Conservation (phyloP, 192 early-diverging fungal genomes). For the Coemansia sp. region DNA sequence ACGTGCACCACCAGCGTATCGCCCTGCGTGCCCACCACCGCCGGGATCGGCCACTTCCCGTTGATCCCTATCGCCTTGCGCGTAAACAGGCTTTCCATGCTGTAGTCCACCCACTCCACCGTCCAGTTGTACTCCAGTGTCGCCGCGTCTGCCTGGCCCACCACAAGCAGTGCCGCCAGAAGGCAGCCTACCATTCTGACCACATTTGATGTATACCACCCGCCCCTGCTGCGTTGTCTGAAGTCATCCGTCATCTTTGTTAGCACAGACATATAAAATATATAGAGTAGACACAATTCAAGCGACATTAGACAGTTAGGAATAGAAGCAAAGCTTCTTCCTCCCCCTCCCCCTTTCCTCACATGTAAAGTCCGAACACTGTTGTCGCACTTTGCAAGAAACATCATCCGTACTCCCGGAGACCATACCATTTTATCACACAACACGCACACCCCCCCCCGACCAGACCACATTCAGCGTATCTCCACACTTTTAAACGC, state of each 20-base stretch:
- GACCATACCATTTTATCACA: neutral
- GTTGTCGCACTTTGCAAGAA: neutral
- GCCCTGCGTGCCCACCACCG: conserved; percentile 19
- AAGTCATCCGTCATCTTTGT: no score
- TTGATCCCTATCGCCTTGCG: conserved; percentile 67
- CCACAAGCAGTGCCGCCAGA: neutral
- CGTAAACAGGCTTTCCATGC: conserved; percentile 59
- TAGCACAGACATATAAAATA: no score
- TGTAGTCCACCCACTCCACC: conserved; percentile 58
- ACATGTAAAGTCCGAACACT: no score
- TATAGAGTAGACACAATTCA: no score
- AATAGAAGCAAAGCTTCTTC: no score
- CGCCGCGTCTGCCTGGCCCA: neutral
- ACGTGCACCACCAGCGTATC: conserved; percentile 43
- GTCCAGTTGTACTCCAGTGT: conserved; percentile 62
- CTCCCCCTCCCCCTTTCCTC: no score
- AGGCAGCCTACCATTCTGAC: neutral
- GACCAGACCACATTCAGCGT: no score
- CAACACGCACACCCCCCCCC: neutral
- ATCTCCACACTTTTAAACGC: neutral
- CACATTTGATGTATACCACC: neutral
- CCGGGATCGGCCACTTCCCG: conserved; percentile 61
- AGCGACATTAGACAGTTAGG: no score
- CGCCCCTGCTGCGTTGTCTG: no score
- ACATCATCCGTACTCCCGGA: neutral